Evolutionary conservation across 2,329 filamentous ascomycete genomes (phyloP), one percentile per base, ranked within the genome.

Genomic region (Fusarium coffeatum): DNA sequence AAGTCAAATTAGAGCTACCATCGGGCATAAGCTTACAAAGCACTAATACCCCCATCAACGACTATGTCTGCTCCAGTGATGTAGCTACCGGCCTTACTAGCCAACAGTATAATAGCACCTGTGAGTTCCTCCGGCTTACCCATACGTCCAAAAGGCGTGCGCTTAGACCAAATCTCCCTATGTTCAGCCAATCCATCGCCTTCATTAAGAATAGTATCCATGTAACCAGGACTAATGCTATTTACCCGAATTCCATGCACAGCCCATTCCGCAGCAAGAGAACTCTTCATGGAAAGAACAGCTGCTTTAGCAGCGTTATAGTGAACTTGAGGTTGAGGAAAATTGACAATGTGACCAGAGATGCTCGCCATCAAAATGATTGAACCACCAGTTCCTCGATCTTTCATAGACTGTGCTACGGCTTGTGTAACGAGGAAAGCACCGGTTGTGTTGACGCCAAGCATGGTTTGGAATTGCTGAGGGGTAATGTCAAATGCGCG

Each of bases 361-460:
- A 93, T 91, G 11, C 86, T 90, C 0, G 90, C 89, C 2, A 88
- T 88, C 63, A 94, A 85, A 3, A 90, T 81, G 59, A 93, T 91
- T 34, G 84, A 84, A 0, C 91, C 90, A 85, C 82, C 85, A 89
- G 89, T 25, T 13, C 53, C 62, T 18, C 18, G 13, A 7, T 23
- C 15, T 6, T 23, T 20, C 4, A 65, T 65, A 5, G 84, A 78
- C 51, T 81, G 81, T 0, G 83, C 84, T 1, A 78, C 80, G 2
- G 91, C 91, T 70, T 92, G 91, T 0, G 92, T 90, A 69, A 88
- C 89, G 15, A 93, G 80, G 72, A 93, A 94, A 0, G 85, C 82
- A 0, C 92, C 92, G 0, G 90, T 92, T 3, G 90, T 87, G 76
- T 94, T 94, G 75, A 94, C 85, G 55, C 92, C 90, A 30, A 93